phyloP scores from a whole-genome alignment of 768 basidiomycete genomes.

The Rhizopogon rudus region DNA sequence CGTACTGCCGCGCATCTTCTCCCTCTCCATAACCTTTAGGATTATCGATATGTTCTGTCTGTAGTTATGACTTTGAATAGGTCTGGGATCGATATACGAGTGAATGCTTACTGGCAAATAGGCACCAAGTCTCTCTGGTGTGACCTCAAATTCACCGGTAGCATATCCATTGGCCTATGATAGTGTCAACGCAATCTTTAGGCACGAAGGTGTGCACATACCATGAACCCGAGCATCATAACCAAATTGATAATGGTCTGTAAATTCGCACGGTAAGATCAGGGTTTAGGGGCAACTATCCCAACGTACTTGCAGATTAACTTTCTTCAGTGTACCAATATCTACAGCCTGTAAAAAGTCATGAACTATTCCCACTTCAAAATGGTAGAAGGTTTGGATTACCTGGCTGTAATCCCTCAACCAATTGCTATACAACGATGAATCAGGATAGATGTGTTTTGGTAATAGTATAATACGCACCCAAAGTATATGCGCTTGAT shows the following conservation, averaged over 20 bases:
- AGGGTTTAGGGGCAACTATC: background rate
- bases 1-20: constrained; percentile 75
- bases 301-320: constrained; percentile 56
- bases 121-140: constrained; percentile 71
- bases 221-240: constrained; percentile 90
- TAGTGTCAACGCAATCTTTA: background rate
- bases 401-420: constrained; percentile 84
- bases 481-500: constrained; percentile 83
- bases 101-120: constrained; percentile 66
- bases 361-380: background rate
- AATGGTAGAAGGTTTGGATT: background rate
- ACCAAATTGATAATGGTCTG: constrained; percentile 84
- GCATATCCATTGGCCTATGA: constrained; percentile 73
- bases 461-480: constrained; percentile 30
- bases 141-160: constrained; percentile 83
- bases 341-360: constrained; percentile 60
- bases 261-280: background rate
- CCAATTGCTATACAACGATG: constrained; percentile 59
- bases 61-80: background rate
- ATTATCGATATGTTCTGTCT: constrained; percentile 90
- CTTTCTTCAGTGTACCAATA: constrained; percentile 71
- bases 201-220: constrained; percentile 22
- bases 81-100: background rate
- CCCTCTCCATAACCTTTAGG: constrained; percentile 86
- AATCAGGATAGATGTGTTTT: background rate